phyloP scores from a whole-genome alignment of 2,329 filamentous ascomycete species.

The Conoideocrella luteorostrata region DNA sequence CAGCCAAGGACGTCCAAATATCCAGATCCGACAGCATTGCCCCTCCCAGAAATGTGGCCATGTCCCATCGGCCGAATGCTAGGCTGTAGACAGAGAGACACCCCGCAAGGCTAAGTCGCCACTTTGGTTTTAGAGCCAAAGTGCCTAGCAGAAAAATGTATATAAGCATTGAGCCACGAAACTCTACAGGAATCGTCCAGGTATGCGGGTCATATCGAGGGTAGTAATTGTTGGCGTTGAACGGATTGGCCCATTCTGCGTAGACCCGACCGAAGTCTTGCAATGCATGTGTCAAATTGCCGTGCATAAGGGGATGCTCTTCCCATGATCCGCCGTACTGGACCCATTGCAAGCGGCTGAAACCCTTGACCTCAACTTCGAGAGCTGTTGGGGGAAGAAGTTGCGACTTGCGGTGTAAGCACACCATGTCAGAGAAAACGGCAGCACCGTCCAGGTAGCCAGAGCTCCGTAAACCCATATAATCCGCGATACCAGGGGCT shows the following conservation, averaged over 20 bases:
- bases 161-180: constrained; percentile 33
- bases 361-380: too few species aligned
- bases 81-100: constrained; percentile 28
- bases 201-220: constrained; percentile 35
- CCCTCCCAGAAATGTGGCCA: constrained; percentile 32
- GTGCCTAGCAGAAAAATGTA: constrained; percentile 34
- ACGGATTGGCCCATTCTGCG: constrained; percentile 34
- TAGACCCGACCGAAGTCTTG: constrained; percentile 31
- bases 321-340: constrained; percentile 35
- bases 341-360: constrained; percentile 26
- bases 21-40: constrained; percentile 31
- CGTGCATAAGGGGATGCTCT: constrained; percentile 33
- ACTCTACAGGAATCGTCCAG: constrained; percentile 35
- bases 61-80: constrained; percentile 31
- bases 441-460: not conserved
- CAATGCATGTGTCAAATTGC: constrained; percentile 30
- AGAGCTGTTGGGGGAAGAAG: not conserved
- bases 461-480: not conserved
- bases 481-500: not conserved
- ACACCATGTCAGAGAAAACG: not conserved
- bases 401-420: not conserved
- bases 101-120: constrained; percentile 23
- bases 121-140: constrained; percentile 27
- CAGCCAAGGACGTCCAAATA: constrained; percentile 20
- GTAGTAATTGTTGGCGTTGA: constrained; percentile 32